A percentile compares a stretch with the other conserved stretches of the same genome.
These are phyloP conservation scores for Leptodermis oblonga DNA, from an alignment of 257 asterid species.

Conservation along the genomic window DNA sequence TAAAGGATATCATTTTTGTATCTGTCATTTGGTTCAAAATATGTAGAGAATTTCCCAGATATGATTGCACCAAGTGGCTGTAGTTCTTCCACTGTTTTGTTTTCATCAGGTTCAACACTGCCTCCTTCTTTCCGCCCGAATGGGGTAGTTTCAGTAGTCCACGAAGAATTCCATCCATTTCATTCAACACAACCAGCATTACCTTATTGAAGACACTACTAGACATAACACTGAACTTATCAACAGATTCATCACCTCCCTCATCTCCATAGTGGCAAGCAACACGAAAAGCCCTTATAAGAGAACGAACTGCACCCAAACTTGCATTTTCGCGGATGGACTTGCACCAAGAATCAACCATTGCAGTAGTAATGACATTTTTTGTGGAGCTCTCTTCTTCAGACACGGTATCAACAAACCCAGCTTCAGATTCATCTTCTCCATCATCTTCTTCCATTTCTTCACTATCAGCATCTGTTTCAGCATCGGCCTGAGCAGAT, in stretches of 20 bases:
- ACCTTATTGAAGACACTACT: conserved; percentile 80
- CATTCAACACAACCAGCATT: conserved; percentile 76
- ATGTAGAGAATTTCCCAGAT: conserved; percentile 88
- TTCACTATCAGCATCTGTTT: conserved; percentile 23
- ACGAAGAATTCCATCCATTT: conserved; percentile 89
- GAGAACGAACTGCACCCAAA: conserved; percentile 69
- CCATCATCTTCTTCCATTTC: conserved; percentile 26
- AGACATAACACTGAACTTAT: conserved; percentile 70
- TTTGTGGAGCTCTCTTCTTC: conserved; percentile 39
- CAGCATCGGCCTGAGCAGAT: conserved; percentile 23
- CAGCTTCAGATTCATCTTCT: conserved; percentile 23
- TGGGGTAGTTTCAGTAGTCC: conserved; percentile 56
- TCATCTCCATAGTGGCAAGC: conserved; percentile 98
- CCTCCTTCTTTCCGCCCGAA: conserved; percentile 71
- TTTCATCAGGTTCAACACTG: conserved; percentile 44
- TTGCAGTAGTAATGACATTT: conserved; percentile 62
- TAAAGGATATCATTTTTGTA: conserved; percentile 78
- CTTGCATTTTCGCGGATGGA: conserved; percentile 51
- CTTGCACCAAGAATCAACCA: conserved; percentile 83
- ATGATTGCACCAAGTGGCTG: conserved; percentile 83
- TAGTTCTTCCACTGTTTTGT: conserved; percentile 75
- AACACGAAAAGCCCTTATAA: conserved; percentile 71
- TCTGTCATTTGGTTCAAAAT: conserved; percentile 92
- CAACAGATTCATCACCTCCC: conserved; percentile 48
- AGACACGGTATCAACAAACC: conserved; percentile 28